These are phyloP conservation scores for Fonsecaea monophora DNA, from an alignment of 2,329 filamentous ascomycete genomes.

Conservation along the genomic window DNA sequence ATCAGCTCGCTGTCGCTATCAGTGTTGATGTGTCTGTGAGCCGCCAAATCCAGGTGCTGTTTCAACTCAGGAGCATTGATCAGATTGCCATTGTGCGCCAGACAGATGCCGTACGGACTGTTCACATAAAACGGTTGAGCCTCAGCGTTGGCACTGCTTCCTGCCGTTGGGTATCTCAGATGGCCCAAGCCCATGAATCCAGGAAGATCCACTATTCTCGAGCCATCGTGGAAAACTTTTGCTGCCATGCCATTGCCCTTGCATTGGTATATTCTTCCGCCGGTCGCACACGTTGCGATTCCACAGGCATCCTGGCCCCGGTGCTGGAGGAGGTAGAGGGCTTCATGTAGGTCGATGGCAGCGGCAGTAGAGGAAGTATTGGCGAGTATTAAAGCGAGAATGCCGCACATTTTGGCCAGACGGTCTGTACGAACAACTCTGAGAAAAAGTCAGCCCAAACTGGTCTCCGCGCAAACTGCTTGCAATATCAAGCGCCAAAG, in stretches of 20 bases:
- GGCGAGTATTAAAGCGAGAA: slow-evolving; percentile 67
- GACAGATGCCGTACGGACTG: slow-evolving; percentile 79
- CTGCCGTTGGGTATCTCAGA: slow-evolving; percentile 86
- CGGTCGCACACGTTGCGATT: slow-evolving; percentile 75
- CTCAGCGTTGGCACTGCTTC: slow-evolving; percentile 81
- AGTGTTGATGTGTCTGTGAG: slow-evolving; percentile 86
- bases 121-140: slow-evolving; percentile 95
- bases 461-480: background rate
- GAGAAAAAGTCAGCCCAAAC: slow-evolving; percentile 13
- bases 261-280: slow-evolving; percentile 83
- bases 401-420: slow-evolving; percentile 64
- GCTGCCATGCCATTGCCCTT: slow-evolving; percentile 90
- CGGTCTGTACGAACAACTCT: background rate
- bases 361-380: slow-evolving; percentile 60
- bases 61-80: slow-evolving; percentile 77
- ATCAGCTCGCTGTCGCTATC: slow-evolving; percentile 88
- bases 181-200: slow-evolving; percentile 89
- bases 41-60: slow-evolving; percentile 75
- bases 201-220: slow-evolving; percentile 73
- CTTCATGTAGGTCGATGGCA: slow-evolving; percentile 72
- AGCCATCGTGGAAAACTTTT: slow-evolving; percentile 82
- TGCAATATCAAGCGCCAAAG: slow-evolving; percentile 9
- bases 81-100: slow-evolving; percentile 87
- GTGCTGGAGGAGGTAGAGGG: slow-evolving; percentile 74
- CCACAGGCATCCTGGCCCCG: slow-evolving; percentile 88